Percentiles rank a stretch among this genome's conserved stretches.
phyloP scores from a whole-genome alignment of 2,329 filamentous ascomycete species.

The Alternaria viburni region DNA sequence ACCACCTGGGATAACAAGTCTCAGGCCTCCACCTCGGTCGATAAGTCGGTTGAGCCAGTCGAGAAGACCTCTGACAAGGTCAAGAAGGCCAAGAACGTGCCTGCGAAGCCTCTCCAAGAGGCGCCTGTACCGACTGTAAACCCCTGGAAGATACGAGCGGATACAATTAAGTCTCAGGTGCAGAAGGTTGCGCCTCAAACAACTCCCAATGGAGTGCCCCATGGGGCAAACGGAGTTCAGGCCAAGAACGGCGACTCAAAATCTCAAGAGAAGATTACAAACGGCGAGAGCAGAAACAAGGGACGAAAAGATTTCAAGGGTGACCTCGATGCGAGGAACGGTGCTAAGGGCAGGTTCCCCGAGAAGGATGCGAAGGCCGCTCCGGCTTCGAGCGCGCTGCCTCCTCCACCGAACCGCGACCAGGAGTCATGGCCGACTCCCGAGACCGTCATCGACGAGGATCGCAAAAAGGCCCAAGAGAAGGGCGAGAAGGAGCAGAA shows the following conservation, averaged over 20 bases:
- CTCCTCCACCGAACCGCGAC: constrained; percentile 74
- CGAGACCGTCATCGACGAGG: constrained; percentile 76
- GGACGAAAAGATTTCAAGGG: constrained; percentile 33
- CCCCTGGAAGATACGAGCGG: constrained; percentile 81
- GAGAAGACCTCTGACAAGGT: constrained; percentile 63
- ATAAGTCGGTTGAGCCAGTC: constrained; percentile 63
- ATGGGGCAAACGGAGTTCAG: constrained; percentile 12
- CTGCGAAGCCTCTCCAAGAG: constrained; percentile 70
- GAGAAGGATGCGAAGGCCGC: constrained; percentile 38
- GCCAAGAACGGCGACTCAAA: constrained; percentile 35
- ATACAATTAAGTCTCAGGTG: constrained; percentile 65
- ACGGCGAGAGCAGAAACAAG: constrained; percentile 27
- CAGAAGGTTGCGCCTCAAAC: constrained; percentile 52
- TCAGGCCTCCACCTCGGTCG: constrained; percentile 68
- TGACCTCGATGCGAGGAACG: constrained; percentile 38
- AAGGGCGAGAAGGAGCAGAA: constrained; percentile 72
- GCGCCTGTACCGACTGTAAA: constrained; percentile 86
- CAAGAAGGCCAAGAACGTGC: constrained; percentile 49
- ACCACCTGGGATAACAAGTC: constrained; percentile 71
- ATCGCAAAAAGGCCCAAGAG: constrained; percentile 73
- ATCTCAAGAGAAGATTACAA: constrained; percentile 26
- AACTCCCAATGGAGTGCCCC: constrained; percentile 26
- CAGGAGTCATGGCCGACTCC: constrained; percentile 88
- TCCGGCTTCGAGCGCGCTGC: constrained; percentile 33
- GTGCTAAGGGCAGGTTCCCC: constrained; percentile 29